Percentiles rank a stretch among this genome's conserved stretches.
Conservation (phyloP, 441 rosid species). For the Populus tomentosa region DNA sequence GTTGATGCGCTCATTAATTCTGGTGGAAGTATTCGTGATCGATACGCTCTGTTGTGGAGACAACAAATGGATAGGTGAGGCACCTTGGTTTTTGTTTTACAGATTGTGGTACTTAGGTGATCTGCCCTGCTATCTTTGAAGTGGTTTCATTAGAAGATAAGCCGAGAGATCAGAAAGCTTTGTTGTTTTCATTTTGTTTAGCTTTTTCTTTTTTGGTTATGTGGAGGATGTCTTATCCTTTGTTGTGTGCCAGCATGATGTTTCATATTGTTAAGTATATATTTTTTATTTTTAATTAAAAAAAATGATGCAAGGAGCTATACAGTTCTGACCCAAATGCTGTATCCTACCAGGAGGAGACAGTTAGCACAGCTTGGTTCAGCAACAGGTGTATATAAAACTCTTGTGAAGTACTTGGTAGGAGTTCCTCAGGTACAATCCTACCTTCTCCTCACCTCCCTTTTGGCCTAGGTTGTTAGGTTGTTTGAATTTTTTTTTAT, state of each 20-base stretch:
- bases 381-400: constrained; percentile 96
- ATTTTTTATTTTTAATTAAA: background rate
- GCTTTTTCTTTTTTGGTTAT: background rate
- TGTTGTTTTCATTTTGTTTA: background rate
- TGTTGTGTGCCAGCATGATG: background rate
- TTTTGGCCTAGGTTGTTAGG: background rate
- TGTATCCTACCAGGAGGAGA: constrained; percentile 64
- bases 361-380: constrained; percentile 95
- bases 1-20: constrained; percentile 77
- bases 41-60: constrained; percentile 82
- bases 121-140: background rate
- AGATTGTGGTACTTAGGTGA: background rate
- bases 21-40: constrained; percentile 76
- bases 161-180: background rate
- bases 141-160: background rate
- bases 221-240: too few relatives aligned
- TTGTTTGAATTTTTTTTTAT: too few relatives aligned
- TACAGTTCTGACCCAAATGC: background rate
- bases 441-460: background rate
- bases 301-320: background rate
- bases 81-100: constrained; percentile 15
- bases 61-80: constrained; percentile 96
- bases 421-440: constrained; percentile 90
- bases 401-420: constrained; percentile 94
- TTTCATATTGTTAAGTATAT: background rate